These are phyloP conservation scores for Lactarius tabidus DNA, from an alignment of 768 basidiomycete genomes.

Conservation along the genomic window DNA sequence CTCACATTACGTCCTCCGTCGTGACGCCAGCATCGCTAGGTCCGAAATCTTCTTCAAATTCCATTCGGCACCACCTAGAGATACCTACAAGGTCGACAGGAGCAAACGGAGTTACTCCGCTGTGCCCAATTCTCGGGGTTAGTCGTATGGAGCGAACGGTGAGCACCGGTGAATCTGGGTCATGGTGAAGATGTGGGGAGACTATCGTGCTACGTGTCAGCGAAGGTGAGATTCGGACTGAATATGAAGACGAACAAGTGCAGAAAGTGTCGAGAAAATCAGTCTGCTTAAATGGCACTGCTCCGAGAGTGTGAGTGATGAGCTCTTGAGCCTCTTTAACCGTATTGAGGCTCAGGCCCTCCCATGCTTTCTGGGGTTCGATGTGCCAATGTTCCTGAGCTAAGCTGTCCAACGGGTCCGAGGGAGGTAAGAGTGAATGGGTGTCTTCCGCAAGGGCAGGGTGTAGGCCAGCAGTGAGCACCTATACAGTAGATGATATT, in stretches of 20 bases:
- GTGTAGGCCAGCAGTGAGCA: constrained; percentile 8
- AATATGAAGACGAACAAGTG: constrained; percentile 1
- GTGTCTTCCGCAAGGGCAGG: constrained; percentile 16
- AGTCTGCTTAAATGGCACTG: neutral
- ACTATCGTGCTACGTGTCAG: constrained; percentile 9
- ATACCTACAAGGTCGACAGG: constrained; percentile 1
- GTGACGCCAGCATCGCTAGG: neutral
- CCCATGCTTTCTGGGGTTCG: neutral
- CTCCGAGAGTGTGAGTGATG: neutral
- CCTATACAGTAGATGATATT: constrained; percentile 1
- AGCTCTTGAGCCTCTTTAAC: constrained; percentile 5
- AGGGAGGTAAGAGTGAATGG: constrained; percentile 16
- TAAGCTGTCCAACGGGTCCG: constrained; percentile 20
- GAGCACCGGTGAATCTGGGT: constrained; percentile 6
- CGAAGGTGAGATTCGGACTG: neutral
- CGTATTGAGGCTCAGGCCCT: constrained; percentile 11
- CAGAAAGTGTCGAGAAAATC: constrained; percentile 1
- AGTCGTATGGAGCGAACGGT: constrained; percentile 8
- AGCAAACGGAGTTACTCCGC: neutral
- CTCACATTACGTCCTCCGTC: neutral
- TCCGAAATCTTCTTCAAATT: neutral
- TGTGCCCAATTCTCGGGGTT: constrained; percentile 12
- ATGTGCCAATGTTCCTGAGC: constrained; percentile 1
- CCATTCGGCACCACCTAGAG: neutral
- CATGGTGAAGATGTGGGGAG: neutral